A percentile compares a stretch with the other conserved stretches of the same genome.
Evolutionary conservation across 1,284 basidiomycete species (phyloP).

Genomic region (Heliocybe sulcata): DNA sequence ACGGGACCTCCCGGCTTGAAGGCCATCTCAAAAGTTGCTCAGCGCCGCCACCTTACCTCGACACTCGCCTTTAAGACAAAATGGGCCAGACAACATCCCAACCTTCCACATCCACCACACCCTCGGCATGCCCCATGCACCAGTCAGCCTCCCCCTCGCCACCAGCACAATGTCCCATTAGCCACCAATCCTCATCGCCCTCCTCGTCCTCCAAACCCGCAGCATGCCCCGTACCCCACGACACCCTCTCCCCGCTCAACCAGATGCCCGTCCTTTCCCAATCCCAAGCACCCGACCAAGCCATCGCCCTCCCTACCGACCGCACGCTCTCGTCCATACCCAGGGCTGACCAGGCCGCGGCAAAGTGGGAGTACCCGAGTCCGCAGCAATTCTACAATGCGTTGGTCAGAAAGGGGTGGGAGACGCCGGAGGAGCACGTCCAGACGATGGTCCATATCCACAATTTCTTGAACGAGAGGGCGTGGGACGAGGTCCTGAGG

Average conservation of each 20-base stretch:
- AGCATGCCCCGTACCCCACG: slow-evolving; percentile 44
- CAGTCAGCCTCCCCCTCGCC: not conserved
- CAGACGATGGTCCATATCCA: slow-evolving; percentile 98
- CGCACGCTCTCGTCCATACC: slow-evolving; percentile 85
- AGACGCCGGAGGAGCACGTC: slow-evolving; percentile 94
- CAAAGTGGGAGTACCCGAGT: slow-evolving; percentile 93
- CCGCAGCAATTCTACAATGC: slow-evolving; percentile 99
- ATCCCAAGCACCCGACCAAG: slow-evolving; percentile 51
- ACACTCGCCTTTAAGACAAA: not conserved
- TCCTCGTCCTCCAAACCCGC: slow-evolving; percentile 8
- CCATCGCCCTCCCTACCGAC: slow-evolving; percentile 61
- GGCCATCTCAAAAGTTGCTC: not conserved
- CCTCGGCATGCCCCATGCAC: not conserved
- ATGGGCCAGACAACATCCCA: slow-evolving; percentile 4
- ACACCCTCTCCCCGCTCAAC: slow-evolving; percentile 72
- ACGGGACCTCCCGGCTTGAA: too few relatives aligned
- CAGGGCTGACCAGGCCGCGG: slow-evolving; percentile 32
- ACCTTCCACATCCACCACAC: not conserved
- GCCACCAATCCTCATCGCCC: not conserved
- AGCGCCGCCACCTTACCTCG: not conserved
- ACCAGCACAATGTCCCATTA: not conserved
- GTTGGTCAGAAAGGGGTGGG: slow-evolving; percentile 94
- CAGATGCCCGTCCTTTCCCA: slow-evolving; percentile 86
- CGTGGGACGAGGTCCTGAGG: slow-evolving; percentile 91
- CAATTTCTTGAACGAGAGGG: slow-evolving; percentile 96